Percentiles rank a stretch among this genome's conserved stretches.
Conservation (phyloP, 306 rosid genomes). For the Datisca glomerata region DNA sequence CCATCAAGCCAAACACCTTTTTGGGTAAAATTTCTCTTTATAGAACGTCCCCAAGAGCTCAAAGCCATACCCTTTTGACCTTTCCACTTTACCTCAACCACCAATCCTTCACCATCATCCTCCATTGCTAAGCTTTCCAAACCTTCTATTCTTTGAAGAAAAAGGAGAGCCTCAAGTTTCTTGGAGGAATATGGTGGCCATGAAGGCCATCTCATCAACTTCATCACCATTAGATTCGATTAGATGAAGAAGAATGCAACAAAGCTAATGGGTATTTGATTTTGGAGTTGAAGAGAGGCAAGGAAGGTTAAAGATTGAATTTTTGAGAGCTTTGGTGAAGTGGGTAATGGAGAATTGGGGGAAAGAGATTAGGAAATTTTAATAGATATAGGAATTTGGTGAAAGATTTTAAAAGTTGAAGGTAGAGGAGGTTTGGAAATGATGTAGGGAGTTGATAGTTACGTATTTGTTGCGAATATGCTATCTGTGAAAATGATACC, state of each 20-base stretch:
- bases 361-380: neutral
- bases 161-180: conserved; percentile 11
- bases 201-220: conserved; percentile 27
- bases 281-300: neutral
- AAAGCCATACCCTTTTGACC: conserved; percentile 22
- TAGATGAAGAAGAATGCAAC: neutral
- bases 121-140: neutral
- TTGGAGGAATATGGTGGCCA: conserved; percentile 21
- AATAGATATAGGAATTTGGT: neutral
- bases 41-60: conserved; percentile 13
- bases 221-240: conserved; percentile 25
- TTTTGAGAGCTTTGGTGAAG: neutral
- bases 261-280: neutral
- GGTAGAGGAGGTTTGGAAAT: neutral
- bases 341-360: neutral
- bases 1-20: conserved; percentile 4
- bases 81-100: conserved; percentile 24
- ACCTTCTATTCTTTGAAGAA: conserved; percentile 6
- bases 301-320: neutral
- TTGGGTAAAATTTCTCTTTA: conserved; percentile 17
- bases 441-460: neutral
- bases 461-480: no score
- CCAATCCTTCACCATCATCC: neutral
- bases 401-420: no score
- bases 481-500: neutral